Conservation (phyloP, 179 eudicot species). For the Camellia oleifera region DNA sequence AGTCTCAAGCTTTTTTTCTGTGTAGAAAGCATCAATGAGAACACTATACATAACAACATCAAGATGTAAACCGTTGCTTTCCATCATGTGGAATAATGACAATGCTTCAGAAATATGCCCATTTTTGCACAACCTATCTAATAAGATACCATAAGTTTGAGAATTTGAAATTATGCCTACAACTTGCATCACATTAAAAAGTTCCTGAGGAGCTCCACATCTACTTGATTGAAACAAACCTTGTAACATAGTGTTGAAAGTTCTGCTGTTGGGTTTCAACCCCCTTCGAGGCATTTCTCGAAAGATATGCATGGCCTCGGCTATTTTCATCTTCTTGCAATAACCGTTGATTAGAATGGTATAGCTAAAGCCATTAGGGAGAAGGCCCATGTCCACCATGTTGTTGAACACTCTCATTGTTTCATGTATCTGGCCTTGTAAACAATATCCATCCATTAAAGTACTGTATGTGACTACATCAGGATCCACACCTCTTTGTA, state of each 20-base stretch:
- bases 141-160: slow-evolving; percentile 10
- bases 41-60: too few relatives aligned
- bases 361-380: not conserved
- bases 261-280: not conserved
- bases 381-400: not conserved
- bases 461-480: not conserved
- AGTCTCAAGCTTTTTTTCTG: too few relatives aligned
- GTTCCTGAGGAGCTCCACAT: not conserved
- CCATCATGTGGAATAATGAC: slow-evolving; percentile 2
- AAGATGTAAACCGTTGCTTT: not conserved
- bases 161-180: not conserved
- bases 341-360: not conserved
- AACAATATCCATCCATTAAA: not conserved
- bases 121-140: slow-evolving; percentile 16
- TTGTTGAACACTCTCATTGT: not conserved
- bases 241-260: not conserved
- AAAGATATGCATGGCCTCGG: not conserved
- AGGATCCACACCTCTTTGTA: not conserved
- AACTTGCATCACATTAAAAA: not conserved
- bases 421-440: not conserved
- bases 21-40: too few relatives aligned
- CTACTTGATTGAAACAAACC: slow-evolving; percentile 7
- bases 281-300: not conserved
- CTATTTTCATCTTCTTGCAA: not conserved
- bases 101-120: slow-evolving; percentile 6